These are phyloP conservation scores for Dimocarpus longan DNA, from an alignment of 345 rosid genomes.

Conservation along the genomic window DNA sequence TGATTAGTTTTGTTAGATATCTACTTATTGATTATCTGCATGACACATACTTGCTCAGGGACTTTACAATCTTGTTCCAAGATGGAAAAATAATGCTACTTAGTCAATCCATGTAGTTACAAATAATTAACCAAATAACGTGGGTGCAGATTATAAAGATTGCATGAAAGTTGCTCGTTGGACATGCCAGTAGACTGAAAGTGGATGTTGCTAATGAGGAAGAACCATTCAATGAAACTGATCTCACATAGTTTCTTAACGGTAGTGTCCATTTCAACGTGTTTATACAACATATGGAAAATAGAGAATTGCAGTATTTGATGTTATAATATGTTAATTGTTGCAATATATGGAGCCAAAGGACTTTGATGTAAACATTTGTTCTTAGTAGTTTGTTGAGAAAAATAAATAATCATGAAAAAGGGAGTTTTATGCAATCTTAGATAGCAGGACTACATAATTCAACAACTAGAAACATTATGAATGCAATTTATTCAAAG, in stretches of 20 bases:
- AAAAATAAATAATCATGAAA: background rate
- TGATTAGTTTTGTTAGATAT: background rate
- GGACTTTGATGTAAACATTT: background rate
- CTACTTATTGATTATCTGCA: background rate
- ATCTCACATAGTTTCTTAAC: conserved; percentile 62
- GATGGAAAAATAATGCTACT: background rate
- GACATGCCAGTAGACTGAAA: conserved; percentile 63
- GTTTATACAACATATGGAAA: background rate
- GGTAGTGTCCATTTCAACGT: background rate
- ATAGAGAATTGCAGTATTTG: background rate
- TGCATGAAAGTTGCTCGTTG: conserved; percentile 93
- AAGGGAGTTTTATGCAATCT: too few species aligned
- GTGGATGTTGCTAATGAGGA: conserved; percentile 42
- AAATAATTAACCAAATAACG: conserved; percentile 10
- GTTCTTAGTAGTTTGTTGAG: background rate
- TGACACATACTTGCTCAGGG: background rate
- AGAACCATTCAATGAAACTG: conserved; percentile 79
- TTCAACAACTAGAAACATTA: background rate
- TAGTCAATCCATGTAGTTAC: background rate
- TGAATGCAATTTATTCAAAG: background rate
- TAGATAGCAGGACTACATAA: background rate
- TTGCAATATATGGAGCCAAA: background rate
- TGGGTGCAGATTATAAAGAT: conserved; percentile 72
- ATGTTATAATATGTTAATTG: background rate
- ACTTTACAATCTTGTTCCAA: background rate